phyloP scores from a whole-genome alignment of 2,329 filamentous ascomycete genomes.

The Zasmidium citrigriseum region DNA sequence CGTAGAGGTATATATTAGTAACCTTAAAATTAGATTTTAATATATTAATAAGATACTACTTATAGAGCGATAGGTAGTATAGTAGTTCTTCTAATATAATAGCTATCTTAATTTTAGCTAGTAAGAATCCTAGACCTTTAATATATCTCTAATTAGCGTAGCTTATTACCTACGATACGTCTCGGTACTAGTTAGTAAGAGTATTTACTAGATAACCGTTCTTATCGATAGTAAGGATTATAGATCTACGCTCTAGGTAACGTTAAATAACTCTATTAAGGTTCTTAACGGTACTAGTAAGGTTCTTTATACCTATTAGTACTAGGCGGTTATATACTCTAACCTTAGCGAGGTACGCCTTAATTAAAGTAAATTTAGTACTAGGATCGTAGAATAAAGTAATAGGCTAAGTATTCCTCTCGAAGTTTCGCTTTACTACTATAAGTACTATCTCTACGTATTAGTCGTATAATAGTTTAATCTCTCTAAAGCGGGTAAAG shows the following conservation, averaged over 20 bases:
- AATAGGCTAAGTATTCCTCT: neutral
- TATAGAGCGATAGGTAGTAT: neutral
- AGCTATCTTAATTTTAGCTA: neutral
- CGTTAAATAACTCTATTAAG: neutral
- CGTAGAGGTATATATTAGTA: neutral
- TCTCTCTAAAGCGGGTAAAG: neutral
- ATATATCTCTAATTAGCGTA: conserved; percentile 1
- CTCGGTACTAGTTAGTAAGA: neutral
- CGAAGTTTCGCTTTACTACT: neutral
- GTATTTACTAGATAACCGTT: neutral
- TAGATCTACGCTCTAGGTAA: neutral
- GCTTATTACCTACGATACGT: neutral
- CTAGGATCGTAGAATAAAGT: neutral
- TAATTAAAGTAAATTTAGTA: neutral
- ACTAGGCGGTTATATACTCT: neutral
- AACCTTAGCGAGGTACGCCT: neutral
- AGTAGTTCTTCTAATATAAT: neutral
- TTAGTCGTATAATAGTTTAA: neutral
- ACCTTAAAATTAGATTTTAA: neutral
- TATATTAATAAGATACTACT: neutral
- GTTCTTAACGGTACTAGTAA: neutral
- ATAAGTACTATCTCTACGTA: neutral
- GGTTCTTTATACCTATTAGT: neutral
- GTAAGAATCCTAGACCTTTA: neutral
- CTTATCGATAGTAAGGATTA: neutral